Evolutionary conservation across 768 basidiomycete genomes (phyloP), one percentile per base, ranked within the genome.

Genomic region (Rhodotorula kratochvilovae): DNA sequence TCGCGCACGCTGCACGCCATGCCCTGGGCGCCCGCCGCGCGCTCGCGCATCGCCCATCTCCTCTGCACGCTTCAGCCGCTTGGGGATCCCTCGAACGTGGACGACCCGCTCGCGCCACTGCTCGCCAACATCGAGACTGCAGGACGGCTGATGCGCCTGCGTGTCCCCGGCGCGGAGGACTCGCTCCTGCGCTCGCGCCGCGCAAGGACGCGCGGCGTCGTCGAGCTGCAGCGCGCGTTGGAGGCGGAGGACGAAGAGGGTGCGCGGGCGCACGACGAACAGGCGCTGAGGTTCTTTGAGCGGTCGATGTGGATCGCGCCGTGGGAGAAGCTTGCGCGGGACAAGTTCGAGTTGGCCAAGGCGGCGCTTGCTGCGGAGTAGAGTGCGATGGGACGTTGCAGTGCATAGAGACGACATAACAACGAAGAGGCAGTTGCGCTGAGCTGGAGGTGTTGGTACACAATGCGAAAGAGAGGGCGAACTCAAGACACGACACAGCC

Each of bases 1-100:
- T 62, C 67, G 16, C 69, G 67, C 23, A 39, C 55, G 1, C 63
- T 74, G 5, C 73, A 74, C 55, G 73, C 73, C 12, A 58, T 53
- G 17, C 73, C 73, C 17, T 74, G 73, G 73, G 50, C 48, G 12
- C 65, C 69, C 10, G 6, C 55, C 15, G 50, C 43, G 12, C 69
- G 73, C 4, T 64, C 69, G 0, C 25, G 48, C 42, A 29, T 68
- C 48, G 67, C 69, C 4, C 61, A 66, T 13, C 63, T 74, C 39
- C 55, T 74, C 33, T 35, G 16, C 16, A 8, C 61, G 15, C 19
- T 21, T 27, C 25, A 25, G 21, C 58, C 57, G 2, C 12, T 27
- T 31, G 39, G 23, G 3, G 35, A 15, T 2, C 35, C 21, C 43
- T 21, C 23, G 7, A n/a, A 56, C 45, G 7, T 55, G 42, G 43